Percentiles rank a stretch among this genome's conserved stretches.
phyloP scores from a whole-genome alignment of 805 yeast species.

The Ogataea corticis region DNA sequence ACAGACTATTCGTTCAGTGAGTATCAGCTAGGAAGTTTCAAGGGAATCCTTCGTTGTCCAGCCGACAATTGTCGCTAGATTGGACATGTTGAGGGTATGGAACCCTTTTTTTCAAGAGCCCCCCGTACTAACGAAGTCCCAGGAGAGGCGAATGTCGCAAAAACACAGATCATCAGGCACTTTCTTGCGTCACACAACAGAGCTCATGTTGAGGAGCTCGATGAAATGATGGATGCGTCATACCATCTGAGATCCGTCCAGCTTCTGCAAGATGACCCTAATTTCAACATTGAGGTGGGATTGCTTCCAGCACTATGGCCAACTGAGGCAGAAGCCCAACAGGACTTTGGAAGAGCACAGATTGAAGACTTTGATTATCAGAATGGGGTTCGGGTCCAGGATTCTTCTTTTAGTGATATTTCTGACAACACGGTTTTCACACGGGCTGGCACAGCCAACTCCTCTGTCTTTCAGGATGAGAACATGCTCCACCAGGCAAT shows the following conservation, averaged over 20 bases:
- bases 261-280: slow-evolving; percentile 37
- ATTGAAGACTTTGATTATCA: slow-evolving; percentile 13
- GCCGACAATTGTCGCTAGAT: too few relatives aligned
- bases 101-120: too few relatives aligned
- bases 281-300: slow-evolving; percentile 36
- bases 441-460: slow-evolving; percentile 9
- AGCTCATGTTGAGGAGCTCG: slow-evolving; percentile 4
- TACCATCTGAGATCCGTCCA: slow-evolving; percentile 10
- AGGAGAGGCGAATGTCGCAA: slow-evolving; percentile 21
- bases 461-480: slow-evolving; percentile 6
- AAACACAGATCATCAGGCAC: slow-evolving; percentile 16
- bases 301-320: slow-evolving; percentile 24
- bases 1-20: slow-evolving; percentile 43
- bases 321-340: background rate
- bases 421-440: slow-evolving; percentile 11
- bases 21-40: too few relatives aligned
- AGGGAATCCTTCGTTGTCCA: too few relatives aligned
- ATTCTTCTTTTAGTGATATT: slow-evolving; percentile 9
- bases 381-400: slow-evolving; percentile 11
- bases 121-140: background rate
- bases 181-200: slow-evolving; percentile 3
- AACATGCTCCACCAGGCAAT: slow-evolving; percentile 9
- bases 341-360: background rate
- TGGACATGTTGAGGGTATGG: too few relatives aligned
- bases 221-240: slow-evolving; percentile 5